Base-by-base conservation (phyloP, 2,329 filamentous ascomycete species). In the Colletotrichum acutatum region DNA sequence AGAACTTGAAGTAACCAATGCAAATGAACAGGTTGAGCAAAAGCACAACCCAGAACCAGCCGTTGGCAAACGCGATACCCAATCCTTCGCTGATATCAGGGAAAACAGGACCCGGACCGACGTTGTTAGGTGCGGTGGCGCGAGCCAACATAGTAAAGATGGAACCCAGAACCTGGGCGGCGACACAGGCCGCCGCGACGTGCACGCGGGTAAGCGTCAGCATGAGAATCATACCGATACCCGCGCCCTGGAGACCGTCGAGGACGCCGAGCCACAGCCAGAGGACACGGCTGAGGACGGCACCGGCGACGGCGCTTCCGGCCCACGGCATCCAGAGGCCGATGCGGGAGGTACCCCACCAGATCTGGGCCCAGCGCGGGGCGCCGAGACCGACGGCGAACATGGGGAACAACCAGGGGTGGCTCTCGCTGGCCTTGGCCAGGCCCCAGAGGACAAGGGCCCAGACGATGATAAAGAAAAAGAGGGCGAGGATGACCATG, bases 221-320 rank as follows among this genome's bases (percentile, higher is more conserved):
- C 57, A 93, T 81, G 5, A 93, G 83, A 59, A 93, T 89, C 90
- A 92, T 93, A 66, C 91, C 91, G 68, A 93, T 89, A 2, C 91
- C 91, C 1, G 92, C 87, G 37, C 90, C 90, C 78, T 93, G 91
- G 5, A 93, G 81, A 6, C 89, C 86, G 76, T 93, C 91, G 12
- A 93, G 83, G 4, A 92, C 85, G 53, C 91, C 91, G 0, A 93
- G 86, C 90, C 91, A 93, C 19, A 93, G 84, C 91, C 91, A 93
- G 52, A 74, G 62, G 14, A 74, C 66, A 2, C 71, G 85, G 1
- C 88, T 89, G 6, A 90, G 81, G 0, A 93, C 79, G 0, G 91
- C 90, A 2, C 87, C 87, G 5, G 86, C 84, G 0, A 89, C 81
- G 14, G 87, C 87, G 2, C 83, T 83, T 46, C 89, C 89, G 9